Evolutionary conservation across 306 rosid genomes (phyloP).

Genomic region (Prunus dulcis): DNA sequence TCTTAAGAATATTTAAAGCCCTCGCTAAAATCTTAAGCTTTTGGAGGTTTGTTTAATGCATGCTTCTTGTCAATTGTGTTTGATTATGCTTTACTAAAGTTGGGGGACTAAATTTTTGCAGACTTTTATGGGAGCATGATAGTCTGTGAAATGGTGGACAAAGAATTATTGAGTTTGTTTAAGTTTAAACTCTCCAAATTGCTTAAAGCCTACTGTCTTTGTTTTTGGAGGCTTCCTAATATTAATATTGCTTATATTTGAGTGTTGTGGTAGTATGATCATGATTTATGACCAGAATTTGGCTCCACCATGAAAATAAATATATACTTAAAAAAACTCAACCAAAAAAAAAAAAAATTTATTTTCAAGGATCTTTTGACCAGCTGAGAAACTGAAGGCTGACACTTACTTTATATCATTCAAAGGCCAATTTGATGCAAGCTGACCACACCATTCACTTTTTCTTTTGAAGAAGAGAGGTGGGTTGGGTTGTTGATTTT

Average conservation of each 20-base stretch:
- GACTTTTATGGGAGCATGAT: not conserved
- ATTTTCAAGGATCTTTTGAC: conserved; percentile 54
- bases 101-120: not conserved
- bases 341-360: not conserved
- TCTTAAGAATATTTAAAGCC: not conserved
- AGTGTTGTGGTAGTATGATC: not conserved
- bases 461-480: conserved; percentile 12
- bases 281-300: conserved; percentile 34
- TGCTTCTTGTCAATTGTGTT: conserved; percentile 3
- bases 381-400: conserved; percentile 44
- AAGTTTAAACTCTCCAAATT: not conserved
- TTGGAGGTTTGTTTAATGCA: conserved; percentile 9
- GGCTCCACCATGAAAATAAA: conserved; percentile 41
- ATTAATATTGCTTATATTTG: conserved; percentile 21
- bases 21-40: not conserved
- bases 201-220: conserved; percentile 18
- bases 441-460: conserved; percentile 41
- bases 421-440: conserved; percentile 37
- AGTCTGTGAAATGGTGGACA: conserved; percentile 8
- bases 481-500: conserved; percentile 7
- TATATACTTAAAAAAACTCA: not conserved
- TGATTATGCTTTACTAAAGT: conserved; percentile 8
- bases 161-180: not conserved
- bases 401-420: conserved; percentile 41
- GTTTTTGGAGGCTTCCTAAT: conserved; percentile 31